Percentiles rank a stretch among this genome's conserved stretches.
Evolutionary conservation across 2,329 filamentous ascomycete genomes (phyloP).

Genomic region (Pyrenochaeta sp.): DNA sequence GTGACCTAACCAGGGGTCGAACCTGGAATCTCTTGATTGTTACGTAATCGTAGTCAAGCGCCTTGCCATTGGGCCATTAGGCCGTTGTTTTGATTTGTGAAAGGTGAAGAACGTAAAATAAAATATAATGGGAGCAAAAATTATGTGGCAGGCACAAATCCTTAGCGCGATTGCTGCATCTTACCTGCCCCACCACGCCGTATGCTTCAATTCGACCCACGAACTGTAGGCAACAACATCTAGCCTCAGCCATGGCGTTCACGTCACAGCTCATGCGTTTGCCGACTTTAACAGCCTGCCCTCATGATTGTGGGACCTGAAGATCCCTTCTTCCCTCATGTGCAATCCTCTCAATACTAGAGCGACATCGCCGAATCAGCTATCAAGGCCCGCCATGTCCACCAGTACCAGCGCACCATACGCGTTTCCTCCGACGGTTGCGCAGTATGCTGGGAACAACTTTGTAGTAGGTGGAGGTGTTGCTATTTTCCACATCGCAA

Average conservation of each 20-base stretch:
- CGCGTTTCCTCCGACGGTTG: conserved; percentile 24
- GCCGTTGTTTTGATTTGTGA: conserved; percentile 21
- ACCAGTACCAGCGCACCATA: conserved; percentile 7
- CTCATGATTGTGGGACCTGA: not conserved
- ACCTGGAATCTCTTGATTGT: conserved; percentile 45
- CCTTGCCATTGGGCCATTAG: conserved; percentile 64
- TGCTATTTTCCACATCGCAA: conserved; percentile 61
- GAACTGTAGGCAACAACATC: conserved; percentile 8
- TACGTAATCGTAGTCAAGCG: conserved; percentile 62
- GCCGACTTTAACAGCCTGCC: not conserved
- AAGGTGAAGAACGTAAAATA: not conserved
- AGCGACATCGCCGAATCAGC: not conserved
- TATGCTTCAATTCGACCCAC: conserved; percentile 7
- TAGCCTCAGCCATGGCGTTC: conserved; percentile 5
- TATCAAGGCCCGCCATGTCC: conserved; percentile 6
- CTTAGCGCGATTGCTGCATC: conserved; percentile 4
- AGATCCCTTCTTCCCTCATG: not conserved
- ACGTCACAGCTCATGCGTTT: not conserved
- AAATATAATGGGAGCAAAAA: conserved; percentile 1
- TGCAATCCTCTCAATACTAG: not conserved
- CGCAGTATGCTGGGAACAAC: conserved; percentile 39
- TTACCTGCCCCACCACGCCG: conserved; percentile 11
- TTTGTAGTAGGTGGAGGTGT: conserved; percentile 51
- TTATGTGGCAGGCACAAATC: not conserved
- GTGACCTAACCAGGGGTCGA: conserved; percentile 33